Evolutionary conservation across 2,329 filamentous ascomycete genomes (phyloP).

Genomic region (Penicillium psychrosexuale): DNA sequence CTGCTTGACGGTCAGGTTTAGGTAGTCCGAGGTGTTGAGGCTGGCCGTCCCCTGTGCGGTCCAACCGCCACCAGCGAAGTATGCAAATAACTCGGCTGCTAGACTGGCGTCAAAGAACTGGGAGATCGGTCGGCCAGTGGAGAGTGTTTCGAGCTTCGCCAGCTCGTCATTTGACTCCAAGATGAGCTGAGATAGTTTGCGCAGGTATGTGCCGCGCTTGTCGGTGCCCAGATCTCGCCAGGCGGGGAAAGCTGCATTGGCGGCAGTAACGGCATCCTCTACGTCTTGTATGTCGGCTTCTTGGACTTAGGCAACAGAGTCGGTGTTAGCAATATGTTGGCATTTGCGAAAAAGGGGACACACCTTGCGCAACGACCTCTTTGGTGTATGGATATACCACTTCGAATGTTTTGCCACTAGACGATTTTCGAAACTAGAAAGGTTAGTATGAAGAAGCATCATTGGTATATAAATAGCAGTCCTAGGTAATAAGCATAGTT

Average conservation of each 20-base stretch:
- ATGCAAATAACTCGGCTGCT: constrained; percentile 24
- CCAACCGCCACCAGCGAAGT: constrained; percentile 32
- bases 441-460: background rate
- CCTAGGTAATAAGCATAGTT: background rate
- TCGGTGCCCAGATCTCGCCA: constrained; percentile 38
- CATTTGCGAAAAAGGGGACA: background rate
- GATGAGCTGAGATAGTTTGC: constrained; percentile 33
- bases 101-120: constrained; percentile 23
- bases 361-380: constrained; percentile 30
- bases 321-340: background rate
- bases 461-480: background rate
- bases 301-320: constrained; percentile 21
- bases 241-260: constrained; percentile 37
- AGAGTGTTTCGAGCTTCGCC: constrained; percentile 36
- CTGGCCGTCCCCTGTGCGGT: constrained; percentile 30
- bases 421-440: constrained; percentile 27
- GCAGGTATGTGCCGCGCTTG: constrained; percentile 32
- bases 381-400: constrained; percentile 32
- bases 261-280: constrained; percentile 38
- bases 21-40: constrained; percentile 27
- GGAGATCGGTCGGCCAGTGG: constrained; percentile 36
- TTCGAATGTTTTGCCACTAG: constrained; percentile 29
- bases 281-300: constrained; percentile 35
- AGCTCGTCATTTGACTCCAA: constrained; percentile 29
- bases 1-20: constrained; percentile 41